Percentiles rank a stretch among this genome's conserved stretches.
These are phyloP conservation scores for Pythium grandisporangium DNA, from an alignment of 352 stramenopile species.

Conservation along the genomic window DNA sequence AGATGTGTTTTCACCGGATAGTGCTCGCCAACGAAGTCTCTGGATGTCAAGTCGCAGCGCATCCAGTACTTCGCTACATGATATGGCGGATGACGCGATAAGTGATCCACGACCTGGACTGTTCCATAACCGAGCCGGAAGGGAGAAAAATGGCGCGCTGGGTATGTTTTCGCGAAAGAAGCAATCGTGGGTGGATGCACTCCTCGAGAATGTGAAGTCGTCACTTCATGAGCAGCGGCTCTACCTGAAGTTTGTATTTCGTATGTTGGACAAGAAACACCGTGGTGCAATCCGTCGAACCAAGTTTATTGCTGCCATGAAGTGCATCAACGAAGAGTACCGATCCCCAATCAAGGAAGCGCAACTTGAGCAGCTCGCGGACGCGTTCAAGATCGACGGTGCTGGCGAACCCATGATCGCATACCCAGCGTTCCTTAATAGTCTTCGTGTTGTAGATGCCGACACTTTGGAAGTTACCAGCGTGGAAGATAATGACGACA, in stretches of 20 bases:
- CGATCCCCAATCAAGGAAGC: slow-evolving; percentile 40
- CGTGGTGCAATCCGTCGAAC: slow-evolving; percentile 47
- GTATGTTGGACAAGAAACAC: slow-evolving; percentile 60
- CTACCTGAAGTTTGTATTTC: slow-evolving; percentile 78
- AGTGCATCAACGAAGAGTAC: slow-evolving; percentile 67
- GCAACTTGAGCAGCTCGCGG: slow-evolving; percentile 59
- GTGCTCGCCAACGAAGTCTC: slow-evolving; percentile 45
- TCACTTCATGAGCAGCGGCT: slow-evolving; percentile 68
- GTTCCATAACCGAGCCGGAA: too few species aligned
- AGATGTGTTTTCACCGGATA: slow-evolving; percentile 68
- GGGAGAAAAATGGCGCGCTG: slow-evolving; percentile 25
- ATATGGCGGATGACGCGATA: slow-evolving; percentile 2
- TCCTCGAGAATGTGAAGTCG: slow-evolving; percentile 66
- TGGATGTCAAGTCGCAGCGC: slow-evolving; percentile 51
- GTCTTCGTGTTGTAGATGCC: slow-evolving; percentile 63
- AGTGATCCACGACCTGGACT: too few species aligned
- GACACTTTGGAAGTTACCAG: too few species aligned
- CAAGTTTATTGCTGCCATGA: slow-evolving; percentile 71
- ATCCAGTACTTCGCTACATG: slow-evolving; percentile 35
- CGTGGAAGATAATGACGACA: too few species aligned
- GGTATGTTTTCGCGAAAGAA: slow-evolving; percentile 18
- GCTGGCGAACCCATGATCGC: slow-evolving; percentile 25
- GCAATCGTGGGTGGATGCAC: slow-evolving; percentile 49
- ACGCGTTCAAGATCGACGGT: slow-evolving; percentile 36
- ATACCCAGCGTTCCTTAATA: slow-evolving; percentile 68